Base-by-base conservation (phyloP, 768 basidiomycete species). In the Rhodosporidiobolus odoratus region DNA sequence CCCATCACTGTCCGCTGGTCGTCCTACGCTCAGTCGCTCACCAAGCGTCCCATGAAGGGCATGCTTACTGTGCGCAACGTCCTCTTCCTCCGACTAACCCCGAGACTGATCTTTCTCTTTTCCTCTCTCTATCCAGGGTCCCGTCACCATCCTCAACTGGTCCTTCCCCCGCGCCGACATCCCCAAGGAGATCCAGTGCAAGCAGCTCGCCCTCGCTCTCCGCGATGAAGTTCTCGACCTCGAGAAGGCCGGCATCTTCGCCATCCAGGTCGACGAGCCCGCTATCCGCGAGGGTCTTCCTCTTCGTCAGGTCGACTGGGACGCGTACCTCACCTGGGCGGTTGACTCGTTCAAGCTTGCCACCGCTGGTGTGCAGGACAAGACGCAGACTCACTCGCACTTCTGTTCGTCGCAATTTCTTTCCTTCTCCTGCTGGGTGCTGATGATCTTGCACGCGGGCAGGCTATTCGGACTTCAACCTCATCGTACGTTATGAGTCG, bases 91-190 rank as follows among this genome's bases (percentile, higher is more conserved):
- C 13, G 19, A 13, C 54, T 16, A 16, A 37, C 35, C 4, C 23
- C 40, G 21, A 32, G 19, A 25, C 37, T n/a, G n/a, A n/a, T n/a
- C n/a, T n/a, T 56, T 10, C 23, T 34, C 40, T 47, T 21, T 27
- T 56, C 47, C 43, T 45, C 21, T 50, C 40, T 41, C 38, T 32
- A 47, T 47, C 58, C 61, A 65, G 66, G 78, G 75, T 62, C 75
- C 76, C 38, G 74, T 75, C 68, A 93, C 92, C 72, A 96, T 99
- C 82, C 87, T 98, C 82, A 98, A 98, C 86, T 99, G 96, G 96
- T 98, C 96, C 41, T 99, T 99, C 94, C 96, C 96, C 78, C 95
- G 96, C 81, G 92, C 92, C 75, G 96, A 99, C 80, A 89, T 98
- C 75, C 87, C 89, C 64, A 91, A 91, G 79, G 95, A 98, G 83